Evolutionary conservation across 2,329 filamentous ascomycete species (phyloP), one percentile per base, ranked within the genome.

Genomic region (Microdochium paspali): DNA sequence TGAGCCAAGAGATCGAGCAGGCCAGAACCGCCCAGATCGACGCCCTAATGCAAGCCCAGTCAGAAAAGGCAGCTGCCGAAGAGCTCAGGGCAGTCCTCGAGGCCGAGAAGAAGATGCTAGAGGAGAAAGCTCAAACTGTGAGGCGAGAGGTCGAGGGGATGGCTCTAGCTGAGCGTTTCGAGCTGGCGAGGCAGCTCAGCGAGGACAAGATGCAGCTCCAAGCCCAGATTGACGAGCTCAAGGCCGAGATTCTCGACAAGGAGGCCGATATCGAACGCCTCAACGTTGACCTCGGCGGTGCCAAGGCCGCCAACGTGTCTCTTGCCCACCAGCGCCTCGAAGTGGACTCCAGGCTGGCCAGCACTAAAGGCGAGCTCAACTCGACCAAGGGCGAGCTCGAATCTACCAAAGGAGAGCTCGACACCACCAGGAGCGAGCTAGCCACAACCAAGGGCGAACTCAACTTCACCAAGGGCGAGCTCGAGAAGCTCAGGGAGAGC

Each of bases 371-470:
- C 42, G 23, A 44, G 23, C 42, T 44, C 42, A 24, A 44, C 12
- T 9, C 42, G 5, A 13, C 42, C 6, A 24, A 18, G 23, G 23
- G 23, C 5, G 24, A 44, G 42, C 23, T 44, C 23, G 23, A 18
- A 4, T 4, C 7, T 9, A 15, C 24, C 42, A n/a, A 44, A 13
- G 13, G 23, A 6, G 42, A 26, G 12, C 12, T 24, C 23, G 24
- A 23, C 10, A 24, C 4, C 42, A 44, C 12, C 42, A 44, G n/a
- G n/a, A 24, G 10, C 20, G 9, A 4, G 5, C 21, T 26, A 1
- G 58, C 58, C 0, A 69, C 80, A 46, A 55, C 74, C 44, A 80
- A 79, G 50, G 32, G 44, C 0, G 50, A 54, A 0, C 77, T 79
- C 57, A 68, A n/a, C n/a, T n/a, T n/a, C n/a, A n/a, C n/a, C 23